Conservation (phyloP, 1,284 basidiomycete genomes). For the Bondarzewia mesenterica region DNA sequence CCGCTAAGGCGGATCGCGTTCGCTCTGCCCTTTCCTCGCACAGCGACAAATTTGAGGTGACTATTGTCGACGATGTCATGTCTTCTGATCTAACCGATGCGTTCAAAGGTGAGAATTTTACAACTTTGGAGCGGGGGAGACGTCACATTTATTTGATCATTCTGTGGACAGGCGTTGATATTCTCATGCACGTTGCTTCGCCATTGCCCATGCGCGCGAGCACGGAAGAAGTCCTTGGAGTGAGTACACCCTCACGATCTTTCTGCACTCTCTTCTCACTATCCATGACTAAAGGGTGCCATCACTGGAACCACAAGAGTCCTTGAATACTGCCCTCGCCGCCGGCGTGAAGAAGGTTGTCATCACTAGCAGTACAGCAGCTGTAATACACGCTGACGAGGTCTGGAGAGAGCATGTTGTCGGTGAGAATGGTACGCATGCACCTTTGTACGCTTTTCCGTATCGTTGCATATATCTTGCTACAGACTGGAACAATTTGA, state of each 20-base stretch:
- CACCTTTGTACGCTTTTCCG: not conserved
- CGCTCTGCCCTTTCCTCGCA: not conserved
- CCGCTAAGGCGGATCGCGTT: not conserved
- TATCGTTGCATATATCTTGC: not conserved
- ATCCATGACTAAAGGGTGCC: not conserved
- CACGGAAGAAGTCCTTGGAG: not conserved
- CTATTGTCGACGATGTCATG: not conserved
- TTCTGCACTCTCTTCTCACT: not conserved
- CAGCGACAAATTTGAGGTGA: not conserved
- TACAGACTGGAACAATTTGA: constrained; percentile 4
- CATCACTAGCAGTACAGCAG: not conserved
- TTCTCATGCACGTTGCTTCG: constrained; percentile 1
- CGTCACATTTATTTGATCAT: not conserved
- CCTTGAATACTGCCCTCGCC: not conserved
- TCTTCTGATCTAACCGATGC: not conserved
- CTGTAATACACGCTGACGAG: not conserved
- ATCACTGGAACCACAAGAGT: not conserved
- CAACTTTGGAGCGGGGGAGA: not conserved
- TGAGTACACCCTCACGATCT: not conserved
- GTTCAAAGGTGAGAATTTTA: not conserved
- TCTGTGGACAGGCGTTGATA: not conserved
- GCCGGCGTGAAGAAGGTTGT: constrained; percentile 2
- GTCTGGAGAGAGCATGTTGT: not conserved
- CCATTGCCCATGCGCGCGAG: not conserved
- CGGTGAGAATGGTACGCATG: not conserved